Percentiles rank a stretch among this genome's conserved stretches.
Conservation (phyloP, 768 basidiomycete species). For the Lenzites betulinus region DNA sequence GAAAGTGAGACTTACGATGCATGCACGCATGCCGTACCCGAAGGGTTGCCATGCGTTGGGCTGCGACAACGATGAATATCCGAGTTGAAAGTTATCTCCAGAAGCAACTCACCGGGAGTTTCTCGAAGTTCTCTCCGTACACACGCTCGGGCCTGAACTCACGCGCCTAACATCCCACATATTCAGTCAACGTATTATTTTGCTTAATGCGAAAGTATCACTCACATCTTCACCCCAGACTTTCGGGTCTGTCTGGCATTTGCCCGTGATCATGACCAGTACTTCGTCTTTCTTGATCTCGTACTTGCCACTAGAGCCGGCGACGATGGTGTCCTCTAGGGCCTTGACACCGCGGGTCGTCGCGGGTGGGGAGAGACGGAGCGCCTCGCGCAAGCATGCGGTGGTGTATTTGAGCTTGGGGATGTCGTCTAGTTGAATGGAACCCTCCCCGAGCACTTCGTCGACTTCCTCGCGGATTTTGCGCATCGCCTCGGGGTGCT, state of each 20-base stretch:
- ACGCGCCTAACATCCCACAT: constrained; percentile 31
- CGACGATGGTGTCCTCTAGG: constrained; percentile 40
- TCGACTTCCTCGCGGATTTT: constrained; percentile 52
- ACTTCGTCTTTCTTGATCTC: constrained; percentile 34
- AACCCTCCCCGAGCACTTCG: constrained; percentile 42
- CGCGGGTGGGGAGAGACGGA: constrained; percentile 42
- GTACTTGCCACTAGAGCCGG: constrained; percentile 46
- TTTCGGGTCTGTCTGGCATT: constrained; percentile 42
- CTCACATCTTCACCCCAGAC: constrained; percentile 54
- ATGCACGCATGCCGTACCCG: constrained; percentile 30
- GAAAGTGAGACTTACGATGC: constrained; percentile 25
- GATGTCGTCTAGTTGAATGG: constrained; percentile 42
- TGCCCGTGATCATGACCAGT: constrained; percentile 33
- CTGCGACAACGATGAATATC: constrained; percentile 21
- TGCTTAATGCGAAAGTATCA: neutral
- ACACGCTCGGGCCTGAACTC: constrained; percentile 51
- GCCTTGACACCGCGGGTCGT: constrained; percentile 37
- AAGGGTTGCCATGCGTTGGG: constrained; percentile 48
- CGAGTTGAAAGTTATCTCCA: neutral
- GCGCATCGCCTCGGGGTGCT: constrained; percentile 44
- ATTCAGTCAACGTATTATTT: neutral
- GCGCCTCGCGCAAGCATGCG: constrained; percentile 41
- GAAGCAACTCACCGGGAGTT: constrained; percentile 39
- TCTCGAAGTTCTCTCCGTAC: constrained; percentile 51
- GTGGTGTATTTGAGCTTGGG: constrained; percentile 46